phyloP scores from a whole-genome alignment of 371 early-diverging fungal species.

The Mucor plumbeus region DNA sequence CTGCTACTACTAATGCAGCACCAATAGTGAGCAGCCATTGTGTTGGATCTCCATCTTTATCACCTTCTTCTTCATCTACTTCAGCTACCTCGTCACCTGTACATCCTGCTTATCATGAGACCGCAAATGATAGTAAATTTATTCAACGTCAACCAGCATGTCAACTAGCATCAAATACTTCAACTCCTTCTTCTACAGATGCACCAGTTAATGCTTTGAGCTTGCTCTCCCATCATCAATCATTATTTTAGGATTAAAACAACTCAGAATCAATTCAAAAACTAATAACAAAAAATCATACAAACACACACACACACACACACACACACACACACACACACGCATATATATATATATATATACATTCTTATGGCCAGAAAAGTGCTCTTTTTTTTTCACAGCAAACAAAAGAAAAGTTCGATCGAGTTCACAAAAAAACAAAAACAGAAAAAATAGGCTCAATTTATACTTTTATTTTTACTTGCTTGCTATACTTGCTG shows the following conservation, averaged over 20 bases:
- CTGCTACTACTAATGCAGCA: background rate
- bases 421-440: background rate
- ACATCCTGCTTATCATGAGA: constrained; percentile 23
- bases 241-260: constrained; percentile 23
- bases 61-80: constrained; percentile 42
- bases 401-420: background rate
- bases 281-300: background rate
- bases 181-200: constrained; percentile 1
- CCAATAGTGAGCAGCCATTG: background rate
- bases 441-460: background rate
- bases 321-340: background rate
- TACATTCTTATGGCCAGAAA: constrained; percentile 1
- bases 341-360: background rate
- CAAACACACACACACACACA: background rate
- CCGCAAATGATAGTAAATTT: constrained; percentile 3
- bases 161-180: constrained; percentile 3
- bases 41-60: constrained; percentile 34
- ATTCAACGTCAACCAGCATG: constrained; percentile 10
- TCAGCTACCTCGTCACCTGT: constrained; percentile 32
- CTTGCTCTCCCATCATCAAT: constrained; percentile 28
- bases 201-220: constrained; percentile 9
- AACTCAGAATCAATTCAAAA: background rate
- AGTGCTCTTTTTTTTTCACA: background rate
- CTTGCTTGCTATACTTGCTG: background rate
- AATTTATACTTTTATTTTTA: background rate